Conservation (phyloP, 306 rosid species). For the Quercus suber region DNA sequence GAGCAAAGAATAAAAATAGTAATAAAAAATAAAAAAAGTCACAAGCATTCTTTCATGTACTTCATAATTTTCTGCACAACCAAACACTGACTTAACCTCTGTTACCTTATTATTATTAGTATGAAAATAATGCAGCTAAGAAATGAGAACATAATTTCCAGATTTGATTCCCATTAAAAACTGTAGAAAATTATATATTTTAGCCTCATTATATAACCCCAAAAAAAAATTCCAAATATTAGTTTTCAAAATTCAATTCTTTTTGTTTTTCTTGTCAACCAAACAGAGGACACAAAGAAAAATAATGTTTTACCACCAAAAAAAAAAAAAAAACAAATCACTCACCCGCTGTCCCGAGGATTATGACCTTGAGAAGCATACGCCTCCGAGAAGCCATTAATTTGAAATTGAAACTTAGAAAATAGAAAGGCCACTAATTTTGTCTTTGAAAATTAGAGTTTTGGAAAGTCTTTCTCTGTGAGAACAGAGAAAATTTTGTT, state of each 20-base stretch:
- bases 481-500: too few relatives aligned
- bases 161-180: too few relatives aligned
- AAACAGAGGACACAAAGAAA: neutral
- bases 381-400: constrained; percentile 7
- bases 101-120: too few relatives aligned
- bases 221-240: too few relatives aligned
- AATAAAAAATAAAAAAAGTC: neutral
- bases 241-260: too few relatives aligned
- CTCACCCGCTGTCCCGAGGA: constrained; percentile 14
- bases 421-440: neutral
- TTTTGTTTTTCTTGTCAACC: neutral
- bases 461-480: neutral
- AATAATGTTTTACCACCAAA: neutral
- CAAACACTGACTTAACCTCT: neutral
- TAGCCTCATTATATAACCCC: too few relatives aligned
- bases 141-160: too few relatives aligned
- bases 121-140: too few relatives aligned
- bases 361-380: constrained; percentile 11
- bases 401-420: neutral
- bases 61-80: neutral
- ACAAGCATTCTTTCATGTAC: neutral
- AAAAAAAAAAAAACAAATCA: neutral
- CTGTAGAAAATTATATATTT: too few relatives aligned
- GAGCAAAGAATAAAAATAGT: neutral
- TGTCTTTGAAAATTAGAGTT: neutral